These are phyloP conservation scores for Hippophae rhamnoides DNA, from an alignment of 306 rosid genomes.

Conservation along the genomic window DNA sequence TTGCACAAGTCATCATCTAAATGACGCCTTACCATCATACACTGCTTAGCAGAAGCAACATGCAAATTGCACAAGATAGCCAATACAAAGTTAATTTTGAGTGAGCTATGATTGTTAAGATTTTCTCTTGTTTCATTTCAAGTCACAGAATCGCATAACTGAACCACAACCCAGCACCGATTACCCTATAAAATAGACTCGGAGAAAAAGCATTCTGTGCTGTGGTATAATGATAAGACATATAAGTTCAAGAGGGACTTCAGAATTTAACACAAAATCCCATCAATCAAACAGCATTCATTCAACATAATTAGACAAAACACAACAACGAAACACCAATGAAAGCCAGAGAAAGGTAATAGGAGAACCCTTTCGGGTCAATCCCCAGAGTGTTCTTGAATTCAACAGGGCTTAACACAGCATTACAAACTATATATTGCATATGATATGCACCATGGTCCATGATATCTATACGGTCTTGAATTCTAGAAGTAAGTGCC, in stretches of 20 bases:
- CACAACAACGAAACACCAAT: slow-evolving; percentile 33
- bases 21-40: too few species aligned
- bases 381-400: slow-evolving; percentile 48
- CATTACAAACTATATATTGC: slow-evolving; percentile 63
- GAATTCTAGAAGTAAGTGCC: slow-evolving; percentile 88
- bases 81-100: too few species aligned
- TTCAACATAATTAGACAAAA: slow-evolving; percentile 51
- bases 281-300: slow-evolving; percentile 52
- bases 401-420: slow-evolving; percentile 52
- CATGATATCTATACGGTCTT: slow-evolving; percentile 28
- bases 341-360: slow-evolving; percentile 38
- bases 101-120: too few species aligned
- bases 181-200: too few species aligned
- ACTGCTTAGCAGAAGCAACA: too few species aligned
- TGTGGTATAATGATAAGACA: too few species aligned
- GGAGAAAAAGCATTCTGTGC: too few species aligned
- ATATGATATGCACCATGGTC: slow-evolving; percentile 39
- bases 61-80: too few species aligned
- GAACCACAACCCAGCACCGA: too few species aligned
- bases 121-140: too few species aligned
- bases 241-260: slow-evolving; percentile 21
- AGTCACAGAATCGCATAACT: too few species aligned
- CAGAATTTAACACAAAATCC: slow-evolving; percentile 45
- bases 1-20: too few species aligned
- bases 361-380: slow-evolving; percentile 38